Percentiles rank a stretch among this genome's conserved stretches.
Evolutionary conservation across 345 rosid species (phyloP).

Genomic region (Acer saccharum): DNA sequence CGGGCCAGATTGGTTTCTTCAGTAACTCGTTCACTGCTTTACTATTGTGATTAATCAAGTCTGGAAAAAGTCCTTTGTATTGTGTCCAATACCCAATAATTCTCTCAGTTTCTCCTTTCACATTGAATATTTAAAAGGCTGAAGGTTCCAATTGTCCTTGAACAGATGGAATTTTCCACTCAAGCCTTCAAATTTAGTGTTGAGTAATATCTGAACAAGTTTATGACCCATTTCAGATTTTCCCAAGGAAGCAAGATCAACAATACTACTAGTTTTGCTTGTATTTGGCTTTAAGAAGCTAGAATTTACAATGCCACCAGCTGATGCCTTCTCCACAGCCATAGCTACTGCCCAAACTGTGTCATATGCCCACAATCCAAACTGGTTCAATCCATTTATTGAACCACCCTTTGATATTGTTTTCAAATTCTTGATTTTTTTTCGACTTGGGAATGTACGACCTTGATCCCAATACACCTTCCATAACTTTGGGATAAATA

Average conservation of each 20-base stretch:
- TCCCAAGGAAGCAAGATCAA: constrained; percentile 23
- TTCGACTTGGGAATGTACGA: constrained; percentile 13
- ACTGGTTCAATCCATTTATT: background rate
- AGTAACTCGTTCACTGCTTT: background rate
- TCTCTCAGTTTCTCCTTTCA: constrained; percentile 24
- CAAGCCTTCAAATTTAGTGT: constrained; percentile 33
- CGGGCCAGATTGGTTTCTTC: constrained; percentile 45
- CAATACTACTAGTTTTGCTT: background rate
- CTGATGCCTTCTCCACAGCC: constrained; percentile 33
- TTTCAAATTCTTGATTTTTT: too few relatives aligned
- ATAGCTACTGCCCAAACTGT: constrained; percentile 40
- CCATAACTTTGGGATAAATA: background rate
- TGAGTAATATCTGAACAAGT: constrained; percentile 21
- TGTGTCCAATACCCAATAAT: constrained; percentile 26
- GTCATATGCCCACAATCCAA: constrained; percentile 45
- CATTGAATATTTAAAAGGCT: constrained; percentile 40
- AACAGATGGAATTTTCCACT: constrained; percentile 35
- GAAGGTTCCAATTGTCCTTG: constrained; percentile 34
- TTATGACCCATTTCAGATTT: constrained; percentile 28
- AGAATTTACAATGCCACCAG: background rate
- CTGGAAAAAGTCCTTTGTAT: constrained; percentile 5
- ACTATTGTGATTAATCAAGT: background rate
- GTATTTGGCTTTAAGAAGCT: constrained; percentile 12
- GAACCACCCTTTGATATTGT: background rate
- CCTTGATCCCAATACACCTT: constrained; percentile 33